Percentiles rank a stretch among this genome's conserved stretches.
phyloP scores from a whole-genome alignment of 371 early-diverging fungal species.

The Lichtheimia ramosa region DNA sequence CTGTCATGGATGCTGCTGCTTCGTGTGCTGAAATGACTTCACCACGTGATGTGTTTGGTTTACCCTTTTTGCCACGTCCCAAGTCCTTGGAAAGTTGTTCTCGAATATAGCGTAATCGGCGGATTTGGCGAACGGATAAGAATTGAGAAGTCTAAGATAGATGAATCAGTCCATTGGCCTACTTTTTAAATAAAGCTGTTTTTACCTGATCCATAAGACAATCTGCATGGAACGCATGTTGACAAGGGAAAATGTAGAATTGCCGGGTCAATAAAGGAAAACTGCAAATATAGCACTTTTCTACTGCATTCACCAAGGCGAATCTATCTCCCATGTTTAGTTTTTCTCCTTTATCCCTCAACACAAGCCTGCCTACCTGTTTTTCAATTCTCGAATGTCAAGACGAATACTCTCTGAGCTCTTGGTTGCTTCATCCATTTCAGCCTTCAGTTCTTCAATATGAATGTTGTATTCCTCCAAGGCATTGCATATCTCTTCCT shows the following conservation, averaged over 20 bases:
- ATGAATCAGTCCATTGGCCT: not conserved
- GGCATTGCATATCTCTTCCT: conserved; percentile 84
- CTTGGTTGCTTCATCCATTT: conserved; percentile 90
- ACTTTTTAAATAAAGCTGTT: not conserved
- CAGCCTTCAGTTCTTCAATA: conserved; percentile 76
- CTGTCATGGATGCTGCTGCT: not conserved
- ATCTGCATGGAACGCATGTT: conserved; percentile 91
- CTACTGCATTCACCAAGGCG: conserved; percentile 75
- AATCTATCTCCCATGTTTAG: conserved; percentile 48
- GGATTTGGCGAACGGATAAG: conserved; percentile 34
- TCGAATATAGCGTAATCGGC: conserved; percentile 51
- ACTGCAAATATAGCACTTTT: conserved; percentile 79
- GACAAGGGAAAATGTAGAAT: conserved; percentile 94
- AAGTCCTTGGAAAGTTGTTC: conserved; percentile 54
- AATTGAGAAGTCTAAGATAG: conserved; percentile 29
- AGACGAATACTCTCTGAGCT: conserved; percentile 82
- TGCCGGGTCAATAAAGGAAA: conserved; percentile 78
- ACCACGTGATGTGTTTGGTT: conserved; percentile 10
- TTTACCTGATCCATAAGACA: conserved; percentile 74
- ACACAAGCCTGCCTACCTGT: conserved; percentile 32
- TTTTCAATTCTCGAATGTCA: conserved; percentile 77
- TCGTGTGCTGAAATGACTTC: conserved; percentile 37
- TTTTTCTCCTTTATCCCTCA: not conserved
- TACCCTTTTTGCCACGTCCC: conserved; percentile 1
- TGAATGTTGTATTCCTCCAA: conserved; percentile 84